Conservation (phyloP, 2,329 filamentous ascomycete genomes). For the Penicillium sp. region DNA sequence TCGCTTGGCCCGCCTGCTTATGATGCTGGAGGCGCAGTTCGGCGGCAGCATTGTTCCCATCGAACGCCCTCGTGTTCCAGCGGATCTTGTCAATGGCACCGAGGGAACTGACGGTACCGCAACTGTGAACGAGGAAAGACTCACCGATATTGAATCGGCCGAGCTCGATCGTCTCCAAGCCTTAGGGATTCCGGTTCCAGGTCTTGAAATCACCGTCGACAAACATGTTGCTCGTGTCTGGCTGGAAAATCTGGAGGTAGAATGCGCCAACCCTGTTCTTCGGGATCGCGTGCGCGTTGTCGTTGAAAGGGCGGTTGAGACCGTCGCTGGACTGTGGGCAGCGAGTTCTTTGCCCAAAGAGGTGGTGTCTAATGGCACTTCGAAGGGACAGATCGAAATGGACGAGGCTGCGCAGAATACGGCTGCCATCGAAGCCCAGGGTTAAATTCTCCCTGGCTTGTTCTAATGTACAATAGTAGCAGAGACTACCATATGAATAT, state of each 20-base stretch:
- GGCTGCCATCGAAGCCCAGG: conserved; percentile 24
- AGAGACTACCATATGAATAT: conserved; percentile 1
- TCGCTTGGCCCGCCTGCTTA: conserved; percentile 78
- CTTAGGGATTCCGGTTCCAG: conserved; percentile 86
- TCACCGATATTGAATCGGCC: conserved; percentile 56
- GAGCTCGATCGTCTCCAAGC: conserved; percentile 78
- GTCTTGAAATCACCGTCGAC: conserved; percentile 81
- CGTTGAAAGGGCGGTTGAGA: conserved; percentile 84
- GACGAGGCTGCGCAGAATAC: conserved; percentile 19
- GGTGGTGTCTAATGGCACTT: conserved; percentile 22
- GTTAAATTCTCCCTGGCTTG: conserved; percentile 17
- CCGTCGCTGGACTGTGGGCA: conserved; percentile 68
- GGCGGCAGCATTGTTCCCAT: conserved; percentile 82
- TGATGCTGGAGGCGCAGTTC: conserved; percentile 97
- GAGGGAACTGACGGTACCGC: conserved; percentile 27
- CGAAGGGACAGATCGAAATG: conserved; percentile 14
- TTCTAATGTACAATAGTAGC: conserved; percentile 18
- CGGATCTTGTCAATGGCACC: conserved; percentile 18
- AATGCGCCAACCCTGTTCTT: conserved; percentile 75
- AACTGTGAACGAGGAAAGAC: conserved; percentile 42
- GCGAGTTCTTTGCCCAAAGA: conserved; percentile 25
- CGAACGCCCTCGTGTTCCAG: conserved; percentile 54
- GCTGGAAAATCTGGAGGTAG: conserved; percentile 88
- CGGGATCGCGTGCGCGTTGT: conserved; percentile 83
- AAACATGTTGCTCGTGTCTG: conserved; percentile 85